phyloP scores from a whole-genome alignment of 192 early-diverging fungal genomes.

The Backusella liffmaniae region DNA sequence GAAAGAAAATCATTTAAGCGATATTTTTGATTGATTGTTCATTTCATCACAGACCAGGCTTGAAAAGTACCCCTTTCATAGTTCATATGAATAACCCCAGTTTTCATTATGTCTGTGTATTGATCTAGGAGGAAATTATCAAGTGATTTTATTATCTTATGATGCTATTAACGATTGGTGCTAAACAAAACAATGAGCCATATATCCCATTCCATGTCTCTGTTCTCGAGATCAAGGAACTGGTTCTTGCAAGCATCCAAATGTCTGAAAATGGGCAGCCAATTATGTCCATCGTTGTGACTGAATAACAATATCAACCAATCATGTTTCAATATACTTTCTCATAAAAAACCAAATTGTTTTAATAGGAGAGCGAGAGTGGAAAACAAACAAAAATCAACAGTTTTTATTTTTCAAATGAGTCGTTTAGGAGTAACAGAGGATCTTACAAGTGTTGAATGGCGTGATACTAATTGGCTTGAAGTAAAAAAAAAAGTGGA shows the following conservation, averaged over 20 bases:
- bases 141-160: background rate
- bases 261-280: background rate
- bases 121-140: background rate
- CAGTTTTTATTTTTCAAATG: conserved; percentile 11
- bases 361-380: background rate
- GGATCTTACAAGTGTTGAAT: conserved; percentile 61
- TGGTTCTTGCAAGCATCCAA: background rate
- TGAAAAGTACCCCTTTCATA: background rate
- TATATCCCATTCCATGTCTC: background rate
- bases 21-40: background rate
- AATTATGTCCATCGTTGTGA: background rate
- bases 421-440: conserved; percentile 28
- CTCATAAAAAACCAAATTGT: background rate
- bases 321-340: background rate
- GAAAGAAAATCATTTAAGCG: background rate
- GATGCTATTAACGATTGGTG: background rate
- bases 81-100: background rate
- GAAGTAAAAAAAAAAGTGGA: conserved; percentile 23
- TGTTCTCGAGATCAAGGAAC: no score
- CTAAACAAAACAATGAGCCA: background rate
- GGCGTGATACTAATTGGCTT: conserved; percentile 62
- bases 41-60: background rate
- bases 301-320: background rate
- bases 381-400: background rate
- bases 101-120: background rate